Evolutionary conservation across 225 moss, liverwort and hornwort species (phyloP), one percentile per base, ranked within the genome.

Genomic region (Bryum argenteum): DNA sequence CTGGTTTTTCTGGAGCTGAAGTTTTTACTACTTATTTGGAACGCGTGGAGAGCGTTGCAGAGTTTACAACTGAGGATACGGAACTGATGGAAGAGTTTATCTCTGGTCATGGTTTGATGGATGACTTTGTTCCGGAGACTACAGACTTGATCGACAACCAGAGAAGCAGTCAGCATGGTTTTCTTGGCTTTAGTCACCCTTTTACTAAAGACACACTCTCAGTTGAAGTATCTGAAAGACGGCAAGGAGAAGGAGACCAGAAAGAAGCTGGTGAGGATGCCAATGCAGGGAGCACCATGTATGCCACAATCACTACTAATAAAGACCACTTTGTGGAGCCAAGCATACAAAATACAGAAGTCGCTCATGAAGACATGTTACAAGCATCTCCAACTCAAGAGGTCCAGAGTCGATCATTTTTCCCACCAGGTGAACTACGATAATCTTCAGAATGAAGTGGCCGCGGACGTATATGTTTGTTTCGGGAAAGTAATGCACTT

Each of bases 1-100:
- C 74, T 75, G 91, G 78, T 58, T 90, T 76, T 73, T 86, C 73
- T 81, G 92, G 91, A 66, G 79, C 79, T 70, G 94, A 87, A 74
- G 58, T 88, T 47, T 85, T 78, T 74, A 83, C 78, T 75, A 78
- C 80, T 66, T 74, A 69, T 74, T 66, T 87, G 61, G 82, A 91
- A 51, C 85, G 81, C 55, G 60, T 80, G 28, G 89, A 88, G 58
- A 91, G 88, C 61, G 84, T 89, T 77, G 84, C 87, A 73, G 91
- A 84, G 64, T 85, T 85, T 81, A 83, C 84, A 45, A 84, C 78
- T 66, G 94, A 84, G 55, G 77, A 77, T 71, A 78, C 66, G 63
- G 92, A 82, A 57, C 61, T 91, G 73, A 54, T 83, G 83, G 92
- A 88, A 62, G 90, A 89, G 54, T 85, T 88, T 74, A 65, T 87